phyloP scores from a whole-genome alignment of 129 eudicot genomes.

The Flaveria bidentis region DNA sequence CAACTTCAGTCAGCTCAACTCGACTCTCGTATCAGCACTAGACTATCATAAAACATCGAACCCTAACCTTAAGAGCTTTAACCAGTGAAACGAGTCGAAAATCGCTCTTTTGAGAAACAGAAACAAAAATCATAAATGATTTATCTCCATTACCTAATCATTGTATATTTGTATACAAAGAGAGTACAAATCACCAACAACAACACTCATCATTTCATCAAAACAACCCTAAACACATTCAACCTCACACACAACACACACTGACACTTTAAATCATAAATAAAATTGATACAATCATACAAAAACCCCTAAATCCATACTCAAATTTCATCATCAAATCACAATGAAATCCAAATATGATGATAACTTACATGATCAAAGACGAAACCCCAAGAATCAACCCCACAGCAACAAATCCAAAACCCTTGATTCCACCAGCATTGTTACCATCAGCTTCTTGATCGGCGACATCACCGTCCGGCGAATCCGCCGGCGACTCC shows the following conservation, averaged over 20 bases:
- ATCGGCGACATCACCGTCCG: constrained; percentile 57
- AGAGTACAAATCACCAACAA: constrained; percentile 19
- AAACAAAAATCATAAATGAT: constrained; percentile 17
- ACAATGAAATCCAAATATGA: constrained; percentile 37
- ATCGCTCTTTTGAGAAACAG: not conserved
- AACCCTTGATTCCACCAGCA: constrained; percentile 41
- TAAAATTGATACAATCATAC: constrained; percentile 1
- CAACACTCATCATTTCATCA: constrained; percentile 1
- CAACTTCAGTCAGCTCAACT: not conserved
- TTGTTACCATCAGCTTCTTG: constrained; percentile 47
- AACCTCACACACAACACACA: constrained; percentile 25
- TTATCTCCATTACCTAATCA: constrained; percentile 10
- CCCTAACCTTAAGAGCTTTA: no score
- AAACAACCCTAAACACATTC: constrained; percentile 29
- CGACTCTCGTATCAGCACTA: not conserved
- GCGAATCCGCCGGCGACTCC: constrained; percentile 75
- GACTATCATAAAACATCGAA: no score
- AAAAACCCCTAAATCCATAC: constrained; percentile 26
- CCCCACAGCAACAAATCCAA: constrained; percentile 37
- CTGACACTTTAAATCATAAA: constrained; percentile 15
- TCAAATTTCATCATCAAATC: constrained; percentile 31
- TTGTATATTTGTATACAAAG: constrained; percentile 12
- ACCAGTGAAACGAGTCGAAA: no score
- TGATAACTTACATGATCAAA: constrained; percentile 41
- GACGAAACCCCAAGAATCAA: constrained; percentile 47